Evolutionary conservation across 371 early-diverging fungal species (phyloP), one percentile per base, ranked within the genome.

Genomic region (Zychaea mexicana): DNA sequence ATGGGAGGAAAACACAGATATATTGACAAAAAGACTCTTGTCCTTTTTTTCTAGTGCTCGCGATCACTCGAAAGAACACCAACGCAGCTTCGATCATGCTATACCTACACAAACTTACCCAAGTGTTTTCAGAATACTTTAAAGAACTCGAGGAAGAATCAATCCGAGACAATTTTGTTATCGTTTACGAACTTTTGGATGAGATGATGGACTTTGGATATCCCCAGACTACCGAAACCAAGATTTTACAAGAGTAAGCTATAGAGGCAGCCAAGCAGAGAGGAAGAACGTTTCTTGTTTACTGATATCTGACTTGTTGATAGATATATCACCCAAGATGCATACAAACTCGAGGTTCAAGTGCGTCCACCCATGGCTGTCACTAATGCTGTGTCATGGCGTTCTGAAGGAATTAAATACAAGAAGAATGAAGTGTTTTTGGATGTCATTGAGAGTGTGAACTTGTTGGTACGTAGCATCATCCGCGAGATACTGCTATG

Each of bases 141-240:
- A 96, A 96, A 75, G 94, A 94, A 64, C 87, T 99, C 56, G 98
- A 99, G 77, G 99, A 99, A 68, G 99, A 99, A 72, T 95, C 96
- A 17, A 86, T 97, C 56, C 94, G 93, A 81, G 96, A 97, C 64
- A 93, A 96, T 77, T 96, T 95, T 88, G 90, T 91, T 10, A 91
- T 90, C 24, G 91, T 96, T 6, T 99, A 99, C 74, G 99, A 99
- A 80, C 82, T 99, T 31, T 78, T 99, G 74, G 99, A 99, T 79
- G 99, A 99, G 77, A 99, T 99, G 96, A 97, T 98, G 97, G 99
- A 99, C 77, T 99, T 96, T 74, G 99, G 99, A 24, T 94, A 97
- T 76, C 98, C 99, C 31, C 99, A 99, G 73, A 96, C 96, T 3
- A 98, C 98, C 7, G 98, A 99, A 75, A 89, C 95, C 28, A 97